These are phyloP conservation scores for Parvularia atlantis DNA, from an alignment of 78 protist genomes.

Conservation along the genomic window DNA sequence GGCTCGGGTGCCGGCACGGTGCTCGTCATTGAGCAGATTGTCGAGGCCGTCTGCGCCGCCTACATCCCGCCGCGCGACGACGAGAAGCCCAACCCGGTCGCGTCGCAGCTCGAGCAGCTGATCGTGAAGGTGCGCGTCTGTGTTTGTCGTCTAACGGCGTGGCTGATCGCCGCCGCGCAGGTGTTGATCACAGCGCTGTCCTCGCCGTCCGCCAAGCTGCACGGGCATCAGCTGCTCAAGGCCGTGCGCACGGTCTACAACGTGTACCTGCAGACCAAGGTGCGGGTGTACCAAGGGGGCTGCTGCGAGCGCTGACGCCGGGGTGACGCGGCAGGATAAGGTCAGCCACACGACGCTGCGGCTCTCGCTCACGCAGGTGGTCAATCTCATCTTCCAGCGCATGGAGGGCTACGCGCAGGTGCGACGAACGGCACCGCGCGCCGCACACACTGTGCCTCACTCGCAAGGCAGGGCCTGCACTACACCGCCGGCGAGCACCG, in stretches of 20 bases:
- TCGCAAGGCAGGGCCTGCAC: not conserved
- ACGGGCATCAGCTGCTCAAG: too few relatives aligned
- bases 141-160: too few relatives aligned
- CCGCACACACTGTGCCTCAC: not conserved
- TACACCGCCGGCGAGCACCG: not conserved
- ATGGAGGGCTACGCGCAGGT: slow-evolving; percentile 11
- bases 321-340: not conserved
- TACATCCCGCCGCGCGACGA: too few relatives aligned
- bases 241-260: slow-evolving; percentile 50
- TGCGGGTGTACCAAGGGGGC: not conserved
- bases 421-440: not conserved
- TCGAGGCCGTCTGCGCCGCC: too few relatives aligned
- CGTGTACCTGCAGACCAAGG: slow-evolving; percentile 19
- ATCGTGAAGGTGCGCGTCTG: too few relatives aligned
- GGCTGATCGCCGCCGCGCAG: too few relatives aligned
- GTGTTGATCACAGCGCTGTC: too few relatives aligned
- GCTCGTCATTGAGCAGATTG: too few relatives aligned
- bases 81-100: too few relatives aligned
- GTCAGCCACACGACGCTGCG: slow-evolving; percentile 39
- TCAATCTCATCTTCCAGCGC: slow-evolving; percentile 29
- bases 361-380: slow-evolving; percentile 53
- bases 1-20: too few relatives aligned
- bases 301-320: not conserved
- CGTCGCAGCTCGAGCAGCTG: too few relatives aligned
- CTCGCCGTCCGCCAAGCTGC: too few relatives aligned